Evolutionary conservation across 441 rosid species (phyloP), one percentile per base, ranked within the genome.

Genomic region (Erodium texanum): DNA sequence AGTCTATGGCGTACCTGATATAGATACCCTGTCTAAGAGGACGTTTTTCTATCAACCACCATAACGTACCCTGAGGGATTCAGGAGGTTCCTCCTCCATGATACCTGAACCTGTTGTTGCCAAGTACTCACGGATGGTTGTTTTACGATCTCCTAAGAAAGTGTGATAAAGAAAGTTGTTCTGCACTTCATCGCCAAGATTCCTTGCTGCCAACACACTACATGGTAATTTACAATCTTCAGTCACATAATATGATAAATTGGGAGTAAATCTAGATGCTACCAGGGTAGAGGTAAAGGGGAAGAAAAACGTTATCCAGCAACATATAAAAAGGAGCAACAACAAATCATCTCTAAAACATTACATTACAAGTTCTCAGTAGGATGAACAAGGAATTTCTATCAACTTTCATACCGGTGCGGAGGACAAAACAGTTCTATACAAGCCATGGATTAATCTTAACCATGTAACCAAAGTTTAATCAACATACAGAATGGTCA

Each of bases 31-130:
- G 34, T 29, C 34, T 29, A 5, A 5, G 34, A 29, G 45, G 45
- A 7, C 7, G 45, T 48, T 12, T 45, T 15, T 3, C 58, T 12
- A 52, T 83, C 80, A 93, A 73, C 97, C 98, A 22, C 96, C 97
- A 59, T 90, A 93, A 32, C 96, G 88, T 68, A 78, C 75, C 81
- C 80, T 89, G 16, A 90, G 85, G 52, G 92, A 76, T 68, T 87
- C 91, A 0, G 93, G 94, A 69, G 96, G 97, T 64, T 83, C 87
- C 74, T 93, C 97, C 76, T 90, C 95, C 92, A 93, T 87, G 75
- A 93, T 89, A 24, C 96, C 93, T 16, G 83, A 79, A 54, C 96
- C 96, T 5, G 83, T 54, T 11, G 87, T 89, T 22, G 82, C 78
- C 75, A 89, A 85, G 78, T 88, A 83, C 68, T 81, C 79, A 1